These are phyloP conservation scores for Penicillium roqueforti DNA, from an alignment of 495 filamentous ascomycete species.

Conservation along the genomic window DNA sequence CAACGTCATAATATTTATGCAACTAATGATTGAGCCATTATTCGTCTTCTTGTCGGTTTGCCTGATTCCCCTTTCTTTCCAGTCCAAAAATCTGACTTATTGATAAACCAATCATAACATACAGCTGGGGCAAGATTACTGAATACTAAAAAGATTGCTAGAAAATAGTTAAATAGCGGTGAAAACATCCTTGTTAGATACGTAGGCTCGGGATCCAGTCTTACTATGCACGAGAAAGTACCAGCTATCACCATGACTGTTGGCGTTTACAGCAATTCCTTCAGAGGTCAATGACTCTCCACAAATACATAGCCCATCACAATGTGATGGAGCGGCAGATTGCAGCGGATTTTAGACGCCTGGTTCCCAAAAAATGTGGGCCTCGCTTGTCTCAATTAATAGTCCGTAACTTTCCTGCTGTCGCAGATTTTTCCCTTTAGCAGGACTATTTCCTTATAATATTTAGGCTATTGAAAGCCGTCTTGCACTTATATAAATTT, in stretches of 20 bases:
- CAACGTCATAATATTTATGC: no score
- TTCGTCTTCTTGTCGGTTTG: no score
- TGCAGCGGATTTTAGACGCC: not conserved
- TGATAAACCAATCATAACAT: not conserved
- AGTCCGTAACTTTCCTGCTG: no score
- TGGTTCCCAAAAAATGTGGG: not conserved
- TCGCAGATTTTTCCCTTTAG: not conserved
- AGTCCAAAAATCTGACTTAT: not conserved
- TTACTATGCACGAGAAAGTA: not conserved
- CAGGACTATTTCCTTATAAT: not conserved
- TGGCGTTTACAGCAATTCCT: not conserved
- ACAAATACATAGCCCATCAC: not conserved
- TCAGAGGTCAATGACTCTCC: not conserved
- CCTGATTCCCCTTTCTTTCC: no score
- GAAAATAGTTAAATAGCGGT: not conserved
- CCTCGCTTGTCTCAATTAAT: constrained; percentile 2
- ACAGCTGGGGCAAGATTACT: not conserved
- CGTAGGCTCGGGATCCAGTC: not conserved
- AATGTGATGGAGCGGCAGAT: not conserved
- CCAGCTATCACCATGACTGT: not conserved
- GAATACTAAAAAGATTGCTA: not conserved
- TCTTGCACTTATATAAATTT: not conserved
- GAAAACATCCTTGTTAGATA: not conserved
- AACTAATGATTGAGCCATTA: no score
- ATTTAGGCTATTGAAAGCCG: not conserved